Conservation (phyloP, 345 rosid genomes). For the Brassica nigra region DNA sequence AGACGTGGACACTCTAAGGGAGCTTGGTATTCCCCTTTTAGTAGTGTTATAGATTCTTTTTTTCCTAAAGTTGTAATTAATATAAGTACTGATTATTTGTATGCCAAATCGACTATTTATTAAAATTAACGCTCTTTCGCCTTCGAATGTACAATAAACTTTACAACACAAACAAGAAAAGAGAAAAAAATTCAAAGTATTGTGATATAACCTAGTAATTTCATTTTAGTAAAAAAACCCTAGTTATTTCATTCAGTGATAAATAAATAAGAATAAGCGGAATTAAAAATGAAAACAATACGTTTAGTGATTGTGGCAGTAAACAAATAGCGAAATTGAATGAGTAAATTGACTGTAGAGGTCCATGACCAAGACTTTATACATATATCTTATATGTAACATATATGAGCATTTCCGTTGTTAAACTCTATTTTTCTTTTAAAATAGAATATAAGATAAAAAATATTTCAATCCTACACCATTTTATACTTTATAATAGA, state of each 20-base stretch:
- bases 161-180: not conserved
- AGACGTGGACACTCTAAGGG: too few relatives aligned
- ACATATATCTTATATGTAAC: not conserved
- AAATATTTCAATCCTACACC: too few relatives aligned
- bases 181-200: not conserved
- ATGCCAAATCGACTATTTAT: not conserved
- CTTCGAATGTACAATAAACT: not conserved
- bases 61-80: not conserved
- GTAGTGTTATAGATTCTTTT: not conserved
- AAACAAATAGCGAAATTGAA: constrained; percentile 36
- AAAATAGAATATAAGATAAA: too few relatives aligned
- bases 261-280: not conserved
- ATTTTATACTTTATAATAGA: too few relatives aligned
- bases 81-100: not conserved
- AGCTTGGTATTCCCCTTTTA: too few relatives aligned
- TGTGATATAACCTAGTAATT: not conserved
- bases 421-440: too few relatives aligned
- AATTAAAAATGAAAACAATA: constrained; percentile 1
- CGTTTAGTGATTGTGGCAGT: constrained; percentile 27
- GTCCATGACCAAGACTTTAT: constrained; percentile 31
- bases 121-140: not conserved
- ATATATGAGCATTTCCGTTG: too few relatives aligned
- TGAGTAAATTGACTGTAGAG: constrained; percentile 25
- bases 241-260: not conserved
- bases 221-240: not conserved